phyloP scores from a whole-genome alignment of 2,329 filamentous ascomycete genomes.

The Cladophialophora immunda region DNA sequence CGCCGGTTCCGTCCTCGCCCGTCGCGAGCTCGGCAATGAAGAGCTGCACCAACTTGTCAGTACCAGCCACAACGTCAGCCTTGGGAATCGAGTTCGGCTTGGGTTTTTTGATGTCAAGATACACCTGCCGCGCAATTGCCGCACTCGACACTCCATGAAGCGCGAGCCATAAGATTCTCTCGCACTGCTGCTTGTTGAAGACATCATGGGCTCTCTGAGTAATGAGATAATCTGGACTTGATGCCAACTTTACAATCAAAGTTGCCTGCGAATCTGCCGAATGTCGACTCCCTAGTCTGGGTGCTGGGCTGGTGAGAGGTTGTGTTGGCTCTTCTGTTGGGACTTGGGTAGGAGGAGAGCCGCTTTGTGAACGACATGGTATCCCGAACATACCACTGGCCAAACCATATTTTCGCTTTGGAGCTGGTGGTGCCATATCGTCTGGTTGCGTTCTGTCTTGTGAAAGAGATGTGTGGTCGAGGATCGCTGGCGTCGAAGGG shows the following conservation, averaged over 20 bases:
- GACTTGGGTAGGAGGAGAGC: neutral
- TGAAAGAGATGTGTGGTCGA: neutral
- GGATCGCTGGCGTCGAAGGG: neutral
- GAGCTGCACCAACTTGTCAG: slow-evolving; percentile 4
- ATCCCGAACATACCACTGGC: neutral
- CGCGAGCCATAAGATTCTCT: slow-evolving; percentile 28
- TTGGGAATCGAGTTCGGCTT: neutral
- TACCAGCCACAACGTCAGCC: neutral
- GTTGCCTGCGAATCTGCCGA: neutral
- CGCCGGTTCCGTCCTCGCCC: slow-evolving; percentile 4
- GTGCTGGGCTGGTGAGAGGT: neutral
- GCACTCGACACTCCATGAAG: slow-evolving; percentile 18
- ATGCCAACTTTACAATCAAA: slow-evolving; percentile 5
- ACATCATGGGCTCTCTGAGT: slow-evolving; percentile 9
- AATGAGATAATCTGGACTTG: neutral
- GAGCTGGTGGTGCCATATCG: neutral
- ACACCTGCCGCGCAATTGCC: slow-evolving; percentile 17
- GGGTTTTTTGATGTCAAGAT: neutral
- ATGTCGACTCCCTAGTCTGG: neutral
- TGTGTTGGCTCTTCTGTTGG: neutral
- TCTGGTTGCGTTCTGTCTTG: neutral
- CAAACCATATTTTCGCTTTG: neutral
- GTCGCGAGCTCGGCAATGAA: slow-evolving; percentile 17
- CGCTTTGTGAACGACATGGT: neutral
- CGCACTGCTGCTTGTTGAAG: slow-evolving; percentile 15